phyloP scores from a whole-genome alignment of 2,329 filamentous ascomycete genomes.

The Fusarium subtropicale region DNA sequence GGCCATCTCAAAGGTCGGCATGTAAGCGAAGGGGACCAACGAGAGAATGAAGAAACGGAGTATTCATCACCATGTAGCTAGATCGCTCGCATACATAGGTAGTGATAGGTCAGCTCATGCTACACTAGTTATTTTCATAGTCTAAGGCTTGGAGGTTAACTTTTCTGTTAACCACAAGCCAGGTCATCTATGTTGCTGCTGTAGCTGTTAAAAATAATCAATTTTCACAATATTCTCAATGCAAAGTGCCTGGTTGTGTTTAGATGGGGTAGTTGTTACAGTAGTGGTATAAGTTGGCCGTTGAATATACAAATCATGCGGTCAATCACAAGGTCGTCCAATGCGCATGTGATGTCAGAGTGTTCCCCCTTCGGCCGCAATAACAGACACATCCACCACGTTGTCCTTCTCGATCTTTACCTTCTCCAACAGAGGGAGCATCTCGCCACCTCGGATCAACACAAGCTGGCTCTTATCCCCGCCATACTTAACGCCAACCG shows the following conservation, averaged over 20 bases:
- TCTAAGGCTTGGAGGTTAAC: neutral
- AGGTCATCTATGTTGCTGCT: neutral
- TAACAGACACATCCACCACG: neutral
- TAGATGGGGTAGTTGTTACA: neutral
- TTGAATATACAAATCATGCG: neutral
- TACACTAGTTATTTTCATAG: neutral
- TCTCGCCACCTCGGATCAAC: conserved; percentile 63
- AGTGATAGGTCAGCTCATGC: neutral
- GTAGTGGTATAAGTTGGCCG: neutral
- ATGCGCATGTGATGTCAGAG: neutral
- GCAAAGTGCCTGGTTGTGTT: neutral
- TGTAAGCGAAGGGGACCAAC: neutral
- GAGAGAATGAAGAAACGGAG: neutral
- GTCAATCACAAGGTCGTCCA: neutral
- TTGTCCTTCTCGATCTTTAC: conserved; percentile 1
- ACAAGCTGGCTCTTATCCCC: conserved; percentile 57
- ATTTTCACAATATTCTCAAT: neutral
- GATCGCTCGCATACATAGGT: neutral
- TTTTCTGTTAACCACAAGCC: neutral
- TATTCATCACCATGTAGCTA: conserved; percentile 4
- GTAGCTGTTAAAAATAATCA: neutral
- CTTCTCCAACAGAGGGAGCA: conserved; percentile 46
- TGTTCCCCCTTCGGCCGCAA: conserved; percentile 3
- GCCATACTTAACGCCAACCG: conserved; percentile 60
- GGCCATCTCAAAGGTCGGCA: conserved; percentile 33